phyloP scores from a whole-genome alignment of 371 early-diverging fungal species.

The Mucor piriformis region DNA sequence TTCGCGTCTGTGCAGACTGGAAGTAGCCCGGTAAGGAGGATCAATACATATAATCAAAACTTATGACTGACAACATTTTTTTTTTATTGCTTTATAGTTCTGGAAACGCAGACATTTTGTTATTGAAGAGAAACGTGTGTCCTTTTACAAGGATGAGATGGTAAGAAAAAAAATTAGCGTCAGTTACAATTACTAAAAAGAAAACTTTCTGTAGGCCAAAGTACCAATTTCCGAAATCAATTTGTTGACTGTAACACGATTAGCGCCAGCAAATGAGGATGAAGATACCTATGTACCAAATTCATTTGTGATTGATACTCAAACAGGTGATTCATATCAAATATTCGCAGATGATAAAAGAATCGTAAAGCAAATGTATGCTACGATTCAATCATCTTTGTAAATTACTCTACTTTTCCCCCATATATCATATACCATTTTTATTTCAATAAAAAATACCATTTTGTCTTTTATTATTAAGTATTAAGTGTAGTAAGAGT shows the following conservation, averaged over 20 bases:
- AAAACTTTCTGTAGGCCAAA: background rate
- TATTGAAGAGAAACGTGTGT: conserved; percentile 32
- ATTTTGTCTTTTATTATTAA: background rate
- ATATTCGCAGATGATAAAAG: conserved; percentile 43
- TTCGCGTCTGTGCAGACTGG: conserved; percentile 36
- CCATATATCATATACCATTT: background rate
- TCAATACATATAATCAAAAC: no score
- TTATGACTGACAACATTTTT: background rate
- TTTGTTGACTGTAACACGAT: conserved; percentile 30
- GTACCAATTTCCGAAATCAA: conserved; percentile 35
- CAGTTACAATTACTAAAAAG: background rate
- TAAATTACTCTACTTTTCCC: conserved; percentile 1
- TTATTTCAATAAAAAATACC: background rate
- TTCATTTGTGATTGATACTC: conserved; percentile 39
- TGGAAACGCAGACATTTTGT: conserved; percentile 59
- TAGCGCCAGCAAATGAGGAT: conserved; percentile 38
- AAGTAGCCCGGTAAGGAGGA: conserved; percentile 25
- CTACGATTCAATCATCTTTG: conserved; percentile 29
- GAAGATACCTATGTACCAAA: conserved; percentile 49
- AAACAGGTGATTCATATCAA: conserved; percentile 37
- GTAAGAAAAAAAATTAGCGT: conserved; percentile 10
- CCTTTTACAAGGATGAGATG: conserved; percentile 50
- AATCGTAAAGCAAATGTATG: conserved; percentile 35
- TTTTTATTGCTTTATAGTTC: conserved; percentile 4
- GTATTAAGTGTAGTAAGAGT: background rate